Percentiles rank a stretch among this genome's conserved stretches.
Conservation (phyloP, 2,329 filamentous ascomycete genomes). For the Aspergillus sp. region DNA sequence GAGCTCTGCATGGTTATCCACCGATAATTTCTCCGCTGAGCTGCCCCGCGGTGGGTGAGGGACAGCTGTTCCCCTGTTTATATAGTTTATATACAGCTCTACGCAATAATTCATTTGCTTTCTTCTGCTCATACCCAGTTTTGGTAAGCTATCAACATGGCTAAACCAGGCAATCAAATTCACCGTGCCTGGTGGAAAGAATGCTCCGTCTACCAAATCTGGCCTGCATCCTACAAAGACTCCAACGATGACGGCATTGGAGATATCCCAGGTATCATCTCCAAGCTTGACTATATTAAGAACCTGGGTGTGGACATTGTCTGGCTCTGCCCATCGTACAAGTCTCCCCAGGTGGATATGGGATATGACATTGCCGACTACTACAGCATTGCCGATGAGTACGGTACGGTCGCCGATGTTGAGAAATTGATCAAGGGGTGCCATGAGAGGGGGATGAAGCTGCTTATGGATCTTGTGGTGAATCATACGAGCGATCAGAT, state of each 20-base stretch:
- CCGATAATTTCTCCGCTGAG: slow-evolving; percentile 6
- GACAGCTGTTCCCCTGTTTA: background rate
- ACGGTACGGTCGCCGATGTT: slow-evolving; percentile 61
- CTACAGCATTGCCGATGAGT: slow-evolving; percentile 56
- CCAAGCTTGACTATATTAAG: slow-evolving; percentile 58
- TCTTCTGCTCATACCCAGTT: background rate
- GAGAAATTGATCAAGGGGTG: slow-evolving; percentile 55
- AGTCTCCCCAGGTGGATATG: slow-evolving; percentile 49
- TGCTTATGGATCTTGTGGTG: slow-evolving; percentile 69
- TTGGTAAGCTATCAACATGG: slow-evolving; percentile 7
- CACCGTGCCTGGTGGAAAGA: slow-evolving; percentile 52
- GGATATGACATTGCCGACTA: slow-evolving; percentile 56
- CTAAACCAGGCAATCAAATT: slow-evolving; percentile 9
- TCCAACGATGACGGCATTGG: slow-evolving; percentile 51
- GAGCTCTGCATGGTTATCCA: background rate
- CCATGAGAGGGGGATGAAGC: slow-evolving; percentile 58
- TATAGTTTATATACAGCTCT: background rate
- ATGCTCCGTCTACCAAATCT: slow-evolving; percentile 53
- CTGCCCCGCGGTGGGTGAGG: slow-evolving; percentile 2
- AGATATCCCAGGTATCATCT: slow-evolving; percentile 59
- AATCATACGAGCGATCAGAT: slow-evolving; percentile 71
- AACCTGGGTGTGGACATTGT: slow-evolving; percentile 57
- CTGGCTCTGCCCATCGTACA: slow-evolving; percentile 49
- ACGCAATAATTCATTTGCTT: background rate
- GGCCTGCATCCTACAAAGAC: slow-evolving; percentile 53